These are phyloP conservation scores for Paspalum vaginatum DNA, from an alignment of 176 grass and related monocot species.

Conservation along the genomic window DNA sequence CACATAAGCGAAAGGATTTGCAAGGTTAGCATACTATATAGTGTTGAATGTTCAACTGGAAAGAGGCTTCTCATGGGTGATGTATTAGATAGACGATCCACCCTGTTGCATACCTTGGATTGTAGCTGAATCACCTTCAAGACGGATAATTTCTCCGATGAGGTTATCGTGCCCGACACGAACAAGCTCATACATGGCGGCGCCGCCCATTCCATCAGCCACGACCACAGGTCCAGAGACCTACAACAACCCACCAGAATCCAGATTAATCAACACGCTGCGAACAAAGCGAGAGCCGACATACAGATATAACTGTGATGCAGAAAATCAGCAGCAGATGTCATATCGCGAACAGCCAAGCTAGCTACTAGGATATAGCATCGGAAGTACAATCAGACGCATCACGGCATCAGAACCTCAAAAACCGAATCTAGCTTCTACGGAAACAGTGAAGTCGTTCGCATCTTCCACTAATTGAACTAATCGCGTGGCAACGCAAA, in stretches of 20 bases:
- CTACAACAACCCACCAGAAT: constrained; percentile 32
- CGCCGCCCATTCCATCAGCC: constrained; percentile 88
- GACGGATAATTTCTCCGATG: constrained; percentile 65
- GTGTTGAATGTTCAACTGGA: not conserved
- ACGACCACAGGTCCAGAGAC: constrained; percentile 94
- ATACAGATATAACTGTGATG: not conserved
- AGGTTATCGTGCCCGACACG: constrained; percentile 60
- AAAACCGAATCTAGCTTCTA: not conserved
- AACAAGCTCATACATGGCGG: constrained; percentile 68
- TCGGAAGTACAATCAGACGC: not conserved
- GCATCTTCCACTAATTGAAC: not conserved
- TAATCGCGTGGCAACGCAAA: not conserved
- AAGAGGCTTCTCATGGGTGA: not conserved
- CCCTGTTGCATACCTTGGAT: constrained; percentile 64
- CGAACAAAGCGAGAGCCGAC: not conserved
- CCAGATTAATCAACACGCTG: not conserved
- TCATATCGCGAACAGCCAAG: not conserved
- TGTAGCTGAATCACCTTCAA: constrained; percentile 61
- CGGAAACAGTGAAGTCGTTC: not conserved
- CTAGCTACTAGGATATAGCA: not conserved
- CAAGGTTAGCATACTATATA: constrained; percentile 10
- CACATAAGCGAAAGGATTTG: constrained; percentile 4
- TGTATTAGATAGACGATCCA: constrained; percentile 20
- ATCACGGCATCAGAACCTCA: constrained; percentile 1
- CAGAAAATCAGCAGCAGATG: constrained; percentile 2